Evolutionary conservation across 2,329 filamentous ascomycete genomes (phyloP).

Genomic region (Diatrype stigma): DNA sequence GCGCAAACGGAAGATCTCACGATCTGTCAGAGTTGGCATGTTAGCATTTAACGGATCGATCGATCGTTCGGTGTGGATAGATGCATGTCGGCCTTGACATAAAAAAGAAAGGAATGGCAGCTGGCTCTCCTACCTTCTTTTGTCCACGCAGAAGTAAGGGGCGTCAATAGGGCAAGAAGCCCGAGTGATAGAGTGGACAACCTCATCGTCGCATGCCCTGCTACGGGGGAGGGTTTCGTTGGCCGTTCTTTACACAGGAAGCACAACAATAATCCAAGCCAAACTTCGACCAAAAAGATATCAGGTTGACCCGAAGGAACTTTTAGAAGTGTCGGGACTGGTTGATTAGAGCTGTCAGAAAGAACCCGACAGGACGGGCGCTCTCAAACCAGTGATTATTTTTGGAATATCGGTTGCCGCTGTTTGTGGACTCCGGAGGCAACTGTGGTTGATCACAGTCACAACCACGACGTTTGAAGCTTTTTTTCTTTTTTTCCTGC

Average conservation of each 20-base stretch:
- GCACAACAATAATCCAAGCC: too few relatives aligned
- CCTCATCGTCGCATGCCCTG: conserved; percentile 61
- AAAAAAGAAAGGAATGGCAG: background rate
- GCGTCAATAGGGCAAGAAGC: conserved; percentile 63
- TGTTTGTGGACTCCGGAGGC: too few relatives aligned
- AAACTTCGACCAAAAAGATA: too few relatives aligned
- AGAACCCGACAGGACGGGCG: background rate
- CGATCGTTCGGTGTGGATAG: conserved; percentile 3
- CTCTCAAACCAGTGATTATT: background rate
- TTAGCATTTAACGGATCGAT: conserved; percentile 1
- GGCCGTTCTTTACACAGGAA: too few relatives aligned
- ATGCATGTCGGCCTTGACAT: background rate
- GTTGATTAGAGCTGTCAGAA: background rate
- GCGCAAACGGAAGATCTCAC: conserved; percentile 93
- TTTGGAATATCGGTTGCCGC: too few relatives aligned
- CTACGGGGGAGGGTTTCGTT: background rate
- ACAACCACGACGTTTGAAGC: background rate
- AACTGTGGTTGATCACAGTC: background rate
- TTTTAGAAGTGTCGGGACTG: background rate
- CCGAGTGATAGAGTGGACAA: conserved; percentile 62
- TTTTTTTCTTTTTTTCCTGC: background rate
- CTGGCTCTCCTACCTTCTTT: conserved; percentile 65
- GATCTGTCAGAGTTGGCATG: conserved; percentile 54
- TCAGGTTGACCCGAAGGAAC: too few relatives aligned
- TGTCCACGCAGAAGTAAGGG: conserved; percentile 71